Evolutionary conservation across 192 early-diverging fungal genomes (phyloP).

Genomic region (Chytriomyces hyalinus): DNA sequence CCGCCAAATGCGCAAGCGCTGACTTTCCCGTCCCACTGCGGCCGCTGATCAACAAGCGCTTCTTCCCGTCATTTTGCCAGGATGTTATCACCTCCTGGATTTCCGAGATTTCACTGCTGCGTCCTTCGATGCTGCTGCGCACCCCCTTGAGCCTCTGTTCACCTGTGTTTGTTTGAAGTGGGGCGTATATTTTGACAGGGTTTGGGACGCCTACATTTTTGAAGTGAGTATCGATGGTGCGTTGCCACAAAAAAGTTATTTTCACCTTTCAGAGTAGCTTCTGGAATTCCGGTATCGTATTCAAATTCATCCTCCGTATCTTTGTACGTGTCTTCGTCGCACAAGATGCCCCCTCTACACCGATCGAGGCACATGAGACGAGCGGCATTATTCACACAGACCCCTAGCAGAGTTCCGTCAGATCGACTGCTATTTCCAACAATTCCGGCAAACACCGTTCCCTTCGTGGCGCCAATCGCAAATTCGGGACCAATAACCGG

Average conservation of each 20-base stretch:
- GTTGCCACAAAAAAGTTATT: too few species aligned
- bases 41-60: constrained; percentile 6
- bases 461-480: constrained; percentile 34
- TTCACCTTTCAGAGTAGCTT: constrained; percentile 27
- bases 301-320: constrained; percentile 22
- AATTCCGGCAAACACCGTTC: constrained; percentile 44
- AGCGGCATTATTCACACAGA: constrained; percentile 45
- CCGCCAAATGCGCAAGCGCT: background rate
- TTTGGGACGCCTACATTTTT: constrained; percentile 8
- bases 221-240: background rate
- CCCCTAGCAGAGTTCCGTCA: constrained; percentile 44
- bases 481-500: constrained; percentile 17
- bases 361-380: constrained; percentile 40
- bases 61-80: constrained; percentile 7
- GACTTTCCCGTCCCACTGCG: constrained; percentile 34
- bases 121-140: background rate
- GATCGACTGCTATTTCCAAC: constrained; percentile 30
- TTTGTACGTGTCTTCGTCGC: constrained; percentile 30
- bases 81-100: background rate
- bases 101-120: constrained; percentile 12
- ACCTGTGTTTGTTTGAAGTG: background rate
- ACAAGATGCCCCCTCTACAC: constrained; percentile 32
- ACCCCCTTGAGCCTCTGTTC: background rate
- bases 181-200: constrained; percentile 30
- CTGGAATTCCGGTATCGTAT: constrained; percentile 27